Evolutionary conservation across 352 stramenopile genomes (phyloP).

Genomic region (Pythium scleroteichum): DNA sequence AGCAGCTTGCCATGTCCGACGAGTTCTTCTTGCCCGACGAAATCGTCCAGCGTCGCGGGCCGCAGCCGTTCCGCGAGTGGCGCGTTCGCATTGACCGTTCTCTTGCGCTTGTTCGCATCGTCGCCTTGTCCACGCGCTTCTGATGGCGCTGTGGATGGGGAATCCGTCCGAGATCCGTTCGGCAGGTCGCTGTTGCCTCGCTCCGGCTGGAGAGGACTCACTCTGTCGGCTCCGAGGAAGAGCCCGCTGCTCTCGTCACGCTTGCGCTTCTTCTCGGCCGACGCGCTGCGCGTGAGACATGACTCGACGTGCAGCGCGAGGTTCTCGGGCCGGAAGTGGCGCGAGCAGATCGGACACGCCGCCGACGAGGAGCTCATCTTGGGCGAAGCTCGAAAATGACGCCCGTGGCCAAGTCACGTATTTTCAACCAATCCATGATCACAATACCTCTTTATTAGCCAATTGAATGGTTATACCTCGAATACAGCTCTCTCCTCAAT

Average conservation of each 20-base stretch:
- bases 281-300: conserved; percentile 41
- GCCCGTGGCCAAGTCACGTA: not conserved
- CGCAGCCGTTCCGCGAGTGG: conserved; percentile 81
- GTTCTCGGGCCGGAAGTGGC: conserved; percentile 74
- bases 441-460: no score
- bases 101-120: not conserved
- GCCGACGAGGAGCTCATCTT: conserved; percentile 20
- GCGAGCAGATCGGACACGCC: conserved; percentile 74
- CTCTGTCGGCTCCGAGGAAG: not conserved
- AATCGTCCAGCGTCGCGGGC: conserved; percentile 53
- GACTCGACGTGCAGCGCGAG: conserved; percentile 72
- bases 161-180: not conserved
- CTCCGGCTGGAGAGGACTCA: not conserved
- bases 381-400: conserved; percentile 4
- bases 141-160: not conserved
- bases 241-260: conserved; percentile 15
- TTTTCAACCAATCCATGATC: not conserved
- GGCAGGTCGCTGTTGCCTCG: not conserved
- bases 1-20: conserved; percentile 62
- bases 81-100: conserved; percentile 23
- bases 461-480: no score
- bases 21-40: conserved; percentile 74
- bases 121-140: no score
- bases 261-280: conserved; percentile 56
- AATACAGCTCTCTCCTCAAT: not conserved